Conservation (phyloP, 306 rosid species). For the Gastrolobium villosum region DNA sequence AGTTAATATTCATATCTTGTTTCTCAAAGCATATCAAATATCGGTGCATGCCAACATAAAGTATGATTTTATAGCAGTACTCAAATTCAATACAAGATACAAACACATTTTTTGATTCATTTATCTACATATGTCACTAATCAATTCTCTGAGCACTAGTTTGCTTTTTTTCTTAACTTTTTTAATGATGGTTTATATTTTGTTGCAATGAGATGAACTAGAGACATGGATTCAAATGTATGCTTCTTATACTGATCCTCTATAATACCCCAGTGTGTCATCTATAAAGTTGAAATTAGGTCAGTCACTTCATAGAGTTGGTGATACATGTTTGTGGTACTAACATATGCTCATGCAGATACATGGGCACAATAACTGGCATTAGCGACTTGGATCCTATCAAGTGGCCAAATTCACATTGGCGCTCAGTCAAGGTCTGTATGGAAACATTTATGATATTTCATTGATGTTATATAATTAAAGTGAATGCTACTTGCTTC, state of each 20-base stretch:
- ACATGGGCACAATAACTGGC: constrained; percentile 98
- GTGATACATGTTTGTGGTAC: constrained; percentile 19
- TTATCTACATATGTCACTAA: background rate
- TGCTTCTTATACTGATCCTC: constrained; percentile 34
- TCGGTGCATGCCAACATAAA: background rate
- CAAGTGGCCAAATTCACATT: constrained; percentile 92
- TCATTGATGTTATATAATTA: constrained; percentile 9
- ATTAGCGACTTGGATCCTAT: constrained; percentile 85
- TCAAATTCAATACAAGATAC: background rate
- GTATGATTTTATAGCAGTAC: background rate
- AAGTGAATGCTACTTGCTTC: constrained; percentile 33
- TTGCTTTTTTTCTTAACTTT: background rate
- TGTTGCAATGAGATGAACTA: constrained; percentile 6
- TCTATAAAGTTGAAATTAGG: constrained; percentile 21
- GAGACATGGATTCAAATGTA: constrained; percentile 10
- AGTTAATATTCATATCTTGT: constrained; percentile 3
- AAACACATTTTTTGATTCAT: background rate
- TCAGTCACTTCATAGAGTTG: constrained; percentile 14
- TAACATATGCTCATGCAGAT: constrained; percentile 49
- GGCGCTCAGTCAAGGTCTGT: constrained; percentile 99
- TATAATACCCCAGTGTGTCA: background rate
- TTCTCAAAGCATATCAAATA: background rate
- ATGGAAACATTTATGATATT: constrained; percentile 4
- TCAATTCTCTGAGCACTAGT: background rate
- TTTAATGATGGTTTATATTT: background rate